phyloP scores from a whole-genome alignment of 2,329 filamentous ascomycete species.

The Orbilia blumenaviensis region DNA sequence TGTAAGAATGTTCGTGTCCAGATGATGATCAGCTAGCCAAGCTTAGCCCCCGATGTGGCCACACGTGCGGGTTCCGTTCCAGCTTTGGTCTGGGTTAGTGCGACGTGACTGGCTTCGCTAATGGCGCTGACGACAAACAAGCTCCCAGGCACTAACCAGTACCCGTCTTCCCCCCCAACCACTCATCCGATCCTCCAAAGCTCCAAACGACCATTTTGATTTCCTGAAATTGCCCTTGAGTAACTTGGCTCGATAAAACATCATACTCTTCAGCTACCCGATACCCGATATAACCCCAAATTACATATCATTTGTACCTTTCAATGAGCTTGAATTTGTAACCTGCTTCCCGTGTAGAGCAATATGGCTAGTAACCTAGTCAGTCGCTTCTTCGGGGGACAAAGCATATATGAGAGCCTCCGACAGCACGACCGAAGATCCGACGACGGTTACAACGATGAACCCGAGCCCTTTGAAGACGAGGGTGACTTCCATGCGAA shows the following conservation, averaged over 20 bases:
- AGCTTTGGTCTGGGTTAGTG: neutral
- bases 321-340: conserved; percentile 11
- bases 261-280: conserved; percentile 2
- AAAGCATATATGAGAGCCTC: conserved; percentile 57
- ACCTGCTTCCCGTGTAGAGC: neutral
- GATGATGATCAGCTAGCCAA: no score
- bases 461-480: conserved; percentile 45
- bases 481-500: conserved; percentile 24
- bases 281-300: conserved; percentile 13
- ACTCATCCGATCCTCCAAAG: neutral
- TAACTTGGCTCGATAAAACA: neutral
- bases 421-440: conserved; percentile 56
- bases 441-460: conserved; percentile 55
- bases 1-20: neutral
- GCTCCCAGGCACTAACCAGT: neutral
- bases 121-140: conserved; percentile 21
- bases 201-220: neutral
- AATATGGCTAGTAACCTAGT: conserved; percentile 50
- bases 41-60: neutral
- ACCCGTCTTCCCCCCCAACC: neutral
- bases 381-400: conserved; percentile 51
- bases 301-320: neutral
- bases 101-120: conserved; percentile 19
- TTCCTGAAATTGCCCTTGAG: neutral
- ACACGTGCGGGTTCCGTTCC: neutral